These are phyloP conservation scores for Fusarium mexicanum DNA, from an alignment of 2,329 filamentous ascomycete genomes.

Conservation along the genomic window DNA sequence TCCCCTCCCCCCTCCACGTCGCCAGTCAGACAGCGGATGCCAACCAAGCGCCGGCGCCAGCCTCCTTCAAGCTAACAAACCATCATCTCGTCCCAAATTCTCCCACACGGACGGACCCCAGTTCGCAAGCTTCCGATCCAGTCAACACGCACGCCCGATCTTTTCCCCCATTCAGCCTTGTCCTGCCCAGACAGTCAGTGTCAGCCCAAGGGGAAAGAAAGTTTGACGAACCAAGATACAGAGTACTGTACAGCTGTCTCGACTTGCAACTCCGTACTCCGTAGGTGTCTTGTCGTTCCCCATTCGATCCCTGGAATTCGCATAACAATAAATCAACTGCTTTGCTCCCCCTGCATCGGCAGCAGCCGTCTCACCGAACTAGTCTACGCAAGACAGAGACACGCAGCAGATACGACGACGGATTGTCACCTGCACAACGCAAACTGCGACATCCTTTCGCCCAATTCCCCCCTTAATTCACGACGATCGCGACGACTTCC, in stretches of 20 bases:
- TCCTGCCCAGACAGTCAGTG: conserved; percentile 10
- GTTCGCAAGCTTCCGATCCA: conserved; percentile 31
- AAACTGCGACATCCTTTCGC: conserved; percentile 13
- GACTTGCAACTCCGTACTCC: conserved; percentile 5
- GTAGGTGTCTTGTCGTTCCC: conserved; percentile 8
- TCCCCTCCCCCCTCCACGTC: conserved; percentile 15
- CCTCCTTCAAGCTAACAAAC: conserved; percentile 33
- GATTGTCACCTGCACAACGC: conserved; percentile 16
- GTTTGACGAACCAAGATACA: conserved; percentile 27
- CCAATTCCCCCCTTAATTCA: conserved; percentile 12
- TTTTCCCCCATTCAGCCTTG: conserved; percentile 38
- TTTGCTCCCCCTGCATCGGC: conserved; percentile 40
- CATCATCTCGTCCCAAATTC: conserved; percentile 28
- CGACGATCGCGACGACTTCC: conserved; percentile 26
- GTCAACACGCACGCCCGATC: conserved; percentile 25
- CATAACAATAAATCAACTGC: conserved; percentile 30
- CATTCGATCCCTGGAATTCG: conserved; percentile 21
- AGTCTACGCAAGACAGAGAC: conserved; percentile 40
- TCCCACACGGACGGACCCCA: conserved; percentile 26
- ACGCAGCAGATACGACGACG: conserved; percentile 37
- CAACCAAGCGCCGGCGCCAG: conserved; percentile 31
- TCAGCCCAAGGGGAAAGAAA: conserved; percentile 36
- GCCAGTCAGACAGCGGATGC: conserved; percentile 15
- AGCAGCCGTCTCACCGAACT: conserved; percentile 35
- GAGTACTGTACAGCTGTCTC: conserved; percentile 2